Evolutionary conservation across 2,329 filamentous ascomycete genomes (phyloP).

Genomic region (Curvularia hawaiiensis): DNA sequence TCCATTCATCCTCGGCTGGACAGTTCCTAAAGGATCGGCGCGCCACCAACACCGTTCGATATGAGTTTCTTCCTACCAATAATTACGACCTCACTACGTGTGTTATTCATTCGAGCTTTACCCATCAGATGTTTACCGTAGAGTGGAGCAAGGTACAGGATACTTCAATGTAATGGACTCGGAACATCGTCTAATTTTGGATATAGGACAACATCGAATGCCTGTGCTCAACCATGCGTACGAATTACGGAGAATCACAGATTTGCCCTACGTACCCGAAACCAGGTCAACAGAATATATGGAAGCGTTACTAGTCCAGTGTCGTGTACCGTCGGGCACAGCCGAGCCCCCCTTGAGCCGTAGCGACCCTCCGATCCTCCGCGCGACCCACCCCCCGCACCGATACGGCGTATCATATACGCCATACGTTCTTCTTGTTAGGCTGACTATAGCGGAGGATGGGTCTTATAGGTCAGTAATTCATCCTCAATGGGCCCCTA

Average conservation of each 20-base stretch:
- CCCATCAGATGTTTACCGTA: not conserved
- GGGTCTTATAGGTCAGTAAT: not conserved
- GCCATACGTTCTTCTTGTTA: not conserved
- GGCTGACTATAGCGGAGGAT: not conserved
- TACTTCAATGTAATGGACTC: not conserved
- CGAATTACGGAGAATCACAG: not conserved
- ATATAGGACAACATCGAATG: not conserved
- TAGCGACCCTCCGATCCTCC: constrained; percentile 12
- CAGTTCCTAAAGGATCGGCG: not conserved
- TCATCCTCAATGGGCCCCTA: not conserved
- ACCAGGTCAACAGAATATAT: constrained; percentile 6
- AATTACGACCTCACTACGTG: not conserved
- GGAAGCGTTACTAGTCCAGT: not conserved
- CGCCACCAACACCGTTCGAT: not conserved
- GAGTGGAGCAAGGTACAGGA: not conserved
- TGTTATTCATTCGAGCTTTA: not conserved
- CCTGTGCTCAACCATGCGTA: not conserved
- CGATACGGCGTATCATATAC: not conserved
- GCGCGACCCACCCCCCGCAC: not conserved
- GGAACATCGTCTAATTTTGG: not conserved
- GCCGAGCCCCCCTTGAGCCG: not conserved
- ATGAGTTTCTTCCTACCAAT: not conserved
- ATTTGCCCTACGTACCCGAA: not conserved
- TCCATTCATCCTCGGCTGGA: not conserved
- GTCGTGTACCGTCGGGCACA: not conserved